Base-by-base conservation (phyloP, 352 stramenopile species). In the Phytophthora foliorum region DNA sequence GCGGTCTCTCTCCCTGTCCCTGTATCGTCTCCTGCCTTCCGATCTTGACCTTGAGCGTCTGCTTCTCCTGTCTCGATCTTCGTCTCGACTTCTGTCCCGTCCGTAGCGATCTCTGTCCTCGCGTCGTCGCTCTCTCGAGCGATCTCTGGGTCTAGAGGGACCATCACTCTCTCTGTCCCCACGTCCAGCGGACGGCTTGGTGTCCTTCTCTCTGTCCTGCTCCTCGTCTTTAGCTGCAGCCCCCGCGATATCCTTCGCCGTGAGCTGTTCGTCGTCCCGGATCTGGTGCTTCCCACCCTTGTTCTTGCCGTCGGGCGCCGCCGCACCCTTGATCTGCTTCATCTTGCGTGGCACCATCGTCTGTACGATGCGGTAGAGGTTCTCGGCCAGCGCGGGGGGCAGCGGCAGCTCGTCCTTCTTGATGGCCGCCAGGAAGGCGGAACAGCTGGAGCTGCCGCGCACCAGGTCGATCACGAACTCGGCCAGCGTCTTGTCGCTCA, bases 401-500 rank as follows among this genome's bases (percentile, higher is more conserved):
- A 93, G 67, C 39, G 85, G 82, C 62, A 92, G 72, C 42, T 92
- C 85, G 50, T 90, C 77, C 24, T 74, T 62, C 59, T 90, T 81
- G 72, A 93, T 93, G 34, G 71, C 68, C 32, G 56, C 63, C 24
- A 93, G 67, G 60, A 92, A 96, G 25, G 54, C 69, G 39, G 46
- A 71, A 74, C 63, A 97, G 62, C 74, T 95, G 7, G 78, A 54
- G 70, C 79, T 91, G 42, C 90, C 74, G 50, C 93, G 85, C 46
- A 96, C 89, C 58, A 97, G 75, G 63, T 98, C 85, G 69, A 98
- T 97, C 32, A 99, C 86, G 64, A 99, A 99, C 86, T 99, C 97
- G 11, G 97, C 91, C 52, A 99, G 82, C 34, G 97, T 99, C 70
- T 98, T 97, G 78, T 99, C 98, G 59, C 91, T 95, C 75, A 99